Conservation (phyloP, 164 flowering plant genomes). For the Magnolia officinalis region DNA sequence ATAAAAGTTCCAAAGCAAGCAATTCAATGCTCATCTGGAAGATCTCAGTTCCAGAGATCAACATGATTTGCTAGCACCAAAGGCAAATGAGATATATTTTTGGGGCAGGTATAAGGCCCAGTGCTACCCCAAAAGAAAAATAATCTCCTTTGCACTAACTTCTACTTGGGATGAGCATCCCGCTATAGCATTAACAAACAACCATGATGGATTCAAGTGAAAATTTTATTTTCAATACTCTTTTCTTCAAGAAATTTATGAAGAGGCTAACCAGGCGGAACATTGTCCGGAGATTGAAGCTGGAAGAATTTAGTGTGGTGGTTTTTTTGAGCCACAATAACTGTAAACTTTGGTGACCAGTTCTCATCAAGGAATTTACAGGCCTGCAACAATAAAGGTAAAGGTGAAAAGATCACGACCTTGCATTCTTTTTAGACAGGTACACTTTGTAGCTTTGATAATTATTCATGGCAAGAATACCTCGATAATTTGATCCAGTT, state of each 20-base stretch:
- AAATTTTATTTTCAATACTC: not conserved
- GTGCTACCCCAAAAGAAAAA: not conserved
- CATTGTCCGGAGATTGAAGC: slow-evolving; percentile 59
- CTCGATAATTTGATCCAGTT: slow-evolving; percentile 79
- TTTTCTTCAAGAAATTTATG: not conserved
- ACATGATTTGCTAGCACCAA: no score
- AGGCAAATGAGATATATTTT: no score
- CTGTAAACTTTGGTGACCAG: slow-evolving; percentile 66
- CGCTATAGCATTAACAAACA: not conserved
- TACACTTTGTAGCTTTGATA: not conserved
- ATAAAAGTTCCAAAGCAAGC: not conserved
- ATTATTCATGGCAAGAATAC: slow-evolving; percentile 21
- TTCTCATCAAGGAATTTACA: slow-evolving; percentile 73
- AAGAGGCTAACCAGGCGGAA: slow-evolving; percentile 66
- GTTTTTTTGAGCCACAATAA: slow-evolving; percentile 84
- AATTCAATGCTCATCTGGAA: not conserved
- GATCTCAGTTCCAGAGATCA: not conserved
- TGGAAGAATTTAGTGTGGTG: slow-evolving; percentile 89
- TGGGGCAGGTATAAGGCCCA: no score
- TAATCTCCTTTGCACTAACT: not conserved
- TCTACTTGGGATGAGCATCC: no score
- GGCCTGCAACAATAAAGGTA: slow-evolving; percentile 37
- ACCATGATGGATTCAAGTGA: not conserved
- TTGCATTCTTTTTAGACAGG: not conserved
- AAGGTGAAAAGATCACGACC: not conserved